Evolutionary conservation across 202 grass and related monocot species (phyloP), one percentile per base, ranked within the genome.

Genomic region (Eragrostis tef): DNA sequence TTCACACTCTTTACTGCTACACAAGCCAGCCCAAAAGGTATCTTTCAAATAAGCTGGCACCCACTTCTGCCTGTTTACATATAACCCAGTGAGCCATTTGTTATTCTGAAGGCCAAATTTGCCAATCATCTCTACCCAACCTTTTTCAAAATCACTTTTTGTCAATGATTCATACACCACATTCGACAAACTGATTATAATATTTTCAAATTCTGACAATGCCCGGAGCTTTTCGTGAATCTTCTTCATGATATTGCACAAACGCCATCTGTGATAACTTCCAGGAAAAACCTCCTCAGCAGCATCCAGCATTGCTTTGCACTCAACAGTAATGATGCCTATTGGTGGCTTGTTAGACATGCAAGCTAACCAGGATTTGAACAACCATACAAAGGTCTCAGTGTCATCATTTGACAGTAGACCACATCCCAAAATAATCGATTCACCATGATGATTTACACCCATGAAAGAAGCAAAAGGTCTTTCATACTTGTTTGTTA

Each of bases 361-460:
- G 59, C 59, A 63, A 27, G 67, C 22, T 27, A 71, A 14, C 44
- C 67, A 70, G 20, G 67, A 26, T 48, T 70, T 71, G 44, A 71
- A 71, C 2, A 71, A 15, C 67, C 14, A 71, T 17, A 49, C 13
- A 50, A 49, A 71, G 25, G 6, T 17, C 11, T 15, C 45, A 16
- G n/a, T 27, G 44, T 24, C 43, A 13, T 49, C 45, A 71, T 50
- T 26, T 50, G 22, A 25, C 7, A 71, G 13, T 49, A 71, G 44
- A 1, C 67, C 67, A 50, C 67, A 71, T 5, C 67, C 67, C 67
- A 71, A 71, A 25, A 50, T 49, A 29, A 71, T 27, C 14, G 44
- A 1, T 8, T 71, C 44, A 26, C 67, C 22, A 26, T 71, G 67
- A 71, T 71, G 67, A 49, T 71, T 70, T 27, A 71, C 12, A 27